Base-by-base conservation (phyloP, 2,329 filamentous ascomycete species). In the Lecanicillium sp. region DNA sequence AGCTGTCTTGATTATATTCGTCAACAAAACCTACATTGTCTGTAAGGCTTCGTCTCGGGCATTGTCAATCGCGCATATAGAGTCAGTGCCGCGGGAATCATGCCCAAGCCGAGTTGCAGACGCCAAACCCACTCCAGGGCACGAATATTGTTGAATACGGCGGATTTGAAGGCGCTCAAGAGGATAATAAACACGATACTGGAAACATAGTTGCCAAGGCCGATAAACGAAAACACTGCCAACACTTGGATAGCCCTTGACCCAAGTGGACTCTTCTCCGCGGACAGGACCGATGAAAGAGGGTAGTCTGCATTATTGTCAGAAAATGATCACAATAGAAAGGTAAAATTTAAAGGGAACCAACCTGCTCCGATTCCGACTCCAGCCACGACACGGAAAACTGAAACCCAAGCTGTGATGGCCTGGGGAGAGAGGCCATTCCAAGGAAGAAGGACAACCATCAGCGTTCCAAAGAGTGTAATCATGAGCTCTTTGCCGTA, bases 401-500 rank as follows among this genome's bases (percentile, higher is more conserved):
- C 31, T 5, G 31, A 33, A 6, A 33, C 18, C 31, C 31, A 33
- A 18, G 18, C 18, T n/a, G 31, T 33, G 9, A 33, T 33, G 9
- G 31, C 15, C 8, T 33, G 11, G 7, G 31, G 31, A 15, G 31
- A 33, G n/a, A 33, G 31, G 6, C 15, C 18, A 17, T 18, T 15
- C 31, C 31, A 33, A 33, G 31, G 31, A 7, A 33, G 17, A 9
- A 33, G 31, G 9, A 33, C 18, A 33, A 33, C 31, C 31, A 33
- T 33, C 12, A 33, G 31, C 7, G 31, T 33, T 18, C 31, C 31
- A 18, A 33, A 33, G 6, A 33, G 31, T 6, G 31, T 33, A 13
- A 33, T 20, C 15, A 33, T 33, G 9, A 33, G 31, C 31, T 33
- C 31, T 33, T 33, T 33, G 10, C 31, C 31, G 31, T 33, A 33